Conservation (phyloP, 192 early-diverging fungal species). For the Entomortierella beljakovae region DNA sequence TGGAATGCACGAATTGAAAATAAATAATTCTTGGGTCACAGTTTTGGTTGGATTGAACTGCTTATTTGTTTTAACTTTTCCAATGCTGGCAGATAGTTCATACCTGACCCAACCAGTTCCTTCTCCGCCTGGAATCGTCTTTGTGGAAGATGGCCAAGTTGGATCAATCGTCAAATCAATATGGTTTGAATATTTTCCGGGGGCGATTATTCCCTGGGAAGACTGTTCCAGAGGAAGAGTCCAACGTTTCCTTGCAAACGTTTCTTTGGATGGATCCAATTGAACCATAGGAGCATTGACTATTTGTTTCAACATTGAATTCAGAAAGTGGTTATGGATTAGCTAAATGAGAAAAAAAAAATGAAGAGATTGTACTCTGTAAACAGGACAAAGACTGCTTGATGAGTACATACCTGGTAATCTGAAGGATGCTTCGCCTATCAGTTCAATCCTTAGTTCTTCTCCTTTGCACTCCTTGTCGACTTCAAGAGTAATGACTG, state of each 20-base stretch:
- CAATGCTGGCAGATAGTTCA: background rate
- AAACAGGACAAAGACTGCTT: background rate
- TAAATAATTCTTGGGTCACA: slow-evolving; percentile 1
- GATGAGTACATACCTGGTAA: background rate
- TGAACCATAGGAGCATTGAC: no score
- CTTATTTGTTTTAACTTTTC: no score
- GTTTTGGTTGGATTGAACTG: background rate
- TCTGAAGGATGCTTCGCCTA: background rate
- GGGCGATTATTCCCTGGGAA: background rate
- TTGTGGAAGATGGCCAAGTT: slow-evolving; percentile 9
- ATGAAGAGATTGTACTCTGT: background rate
- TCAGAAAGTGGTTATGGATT: background rate
- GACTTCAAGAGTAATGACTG: slow-evolving; percentile 7
- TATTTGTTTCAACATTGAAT: background rate
- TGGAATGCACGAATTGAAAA: slow-evolving; percentile 11
- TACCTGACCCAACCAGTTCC: slow-evolving; percentile 13
- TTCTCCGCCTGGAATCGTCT: background rate
- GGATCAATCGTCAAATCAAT: slow-evolving; percentile 5
- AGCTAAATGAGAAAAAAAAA: background rate
- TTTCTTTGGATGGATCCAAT: background rate
- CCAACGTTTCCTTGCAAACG: slow-evolving; percentile 10
- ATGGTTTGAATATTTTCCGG: slow-evolving; percentile 1
- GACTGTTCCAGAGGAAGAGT: background rate
- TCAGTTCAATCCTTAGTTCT: background rate
- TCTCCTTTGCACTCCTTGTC: slow-evolving; percentile 12